Evolutionary conservation across 148 eudicot genomes (phyloP), one percentile per base, ranked within the genome.

Genomic region (Pharnaceum exiguum): DNA sequence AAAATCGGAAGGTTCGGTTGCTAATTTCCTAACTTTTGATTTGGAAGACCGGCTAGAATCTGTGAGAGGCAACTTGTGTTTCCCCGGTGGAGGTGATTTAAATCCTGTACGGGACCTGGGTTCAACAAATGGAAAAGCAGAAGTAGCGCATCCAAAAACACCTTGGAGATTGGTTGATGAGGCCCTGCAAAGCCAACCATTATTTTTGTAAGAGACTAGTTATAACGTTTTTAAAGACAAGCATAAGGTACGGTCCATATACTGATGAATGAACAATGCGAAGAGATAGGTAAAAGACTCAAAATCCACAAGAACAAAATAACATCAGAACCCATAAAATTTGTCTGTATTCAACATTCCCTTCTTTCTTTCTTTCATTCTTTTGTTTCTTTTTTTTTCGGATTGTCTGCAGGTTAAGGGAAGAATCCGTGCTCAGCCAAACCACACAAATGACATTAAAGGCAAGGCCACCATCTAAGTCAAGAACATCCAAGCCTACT

Each of bases 1-100:
- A 25, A 24, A 25, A 45, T 74, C 83, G 39, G 65, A 47, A 10
- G 77, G 36, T 15, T 83, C 91, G 27, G 57, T 44, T 21, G 60
- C 40, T 13, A 66, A 54, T 77, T 76, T 89, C 59, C 91, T 84
- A 63, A 55, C 27, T 75, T 86, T 94, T 17, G 90, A 83, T 62
- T 82, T 88, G 10, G 89, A 75, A 35, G 77, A 51, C 71, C 77
- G 80, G 37, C 50, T 60, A 13, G 79, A 49, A 15, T 93, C 96
- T 35, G 65, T 70, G 2, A 28, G 40, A 25, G 68, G 58, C 29
- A 81, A 76, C 78, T 83, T 94, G 75, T 84, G 95, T 70, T 89
- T 89, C 58, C 99, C 95, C 30, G 72, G 37, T 2, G 64, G 8
- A 24, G 62, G 75, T 6, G 75, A 75, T 68, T 78, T 90, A 15